Percentiles rank a stretch among this genome's conserved stretches.
Evolutionary conservation across 1,284 basidiomycete genomes (phyloP).

Genomic region (Trametes versicolor): DNA sequence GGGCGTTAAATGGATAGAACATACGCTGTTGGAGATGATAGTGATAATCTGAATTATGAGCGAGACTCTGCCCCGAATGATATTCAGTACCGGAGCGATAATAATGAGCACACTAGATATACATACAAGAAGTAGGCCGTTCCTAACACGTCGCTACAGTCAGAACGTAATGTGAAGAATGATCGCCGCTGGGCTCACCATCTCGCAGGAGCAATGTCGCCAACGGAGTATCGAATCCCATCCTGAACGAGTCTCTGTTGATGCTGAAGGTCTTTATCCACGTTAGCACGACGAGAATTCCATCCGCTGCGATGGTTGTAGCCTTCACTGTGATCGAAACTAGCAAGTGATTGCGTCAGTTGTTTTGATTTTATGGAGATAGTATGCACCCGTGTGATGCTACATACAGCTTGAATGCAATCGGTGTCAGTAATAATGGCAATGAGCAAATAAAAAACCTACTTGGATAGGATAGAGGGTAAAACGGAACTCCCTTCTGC

Average conservation of each 20-base stretch:
- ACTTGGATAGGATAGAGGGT: background rate
- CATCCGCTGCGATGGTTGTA: slow-evolving; percentile 21
- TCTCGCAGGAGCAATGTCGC: slow-evolving; percentile 24
- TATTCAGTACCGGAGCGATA: background rate
- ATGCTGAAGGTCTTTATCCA: slow-evolving; percentile 26
- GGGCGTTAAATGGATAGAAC: background rate
- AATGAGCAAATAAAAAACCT: background rate
- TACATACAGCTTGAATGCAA: background rate
- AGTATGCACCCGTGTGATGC: background rate
- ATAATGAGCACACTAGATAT: background rate
- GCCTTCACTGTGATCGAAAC: slow-evolving; percentile 16
- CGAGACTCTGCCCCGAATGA: background rate
- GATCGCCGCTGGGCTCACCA: slow-evolving; percentile 8
- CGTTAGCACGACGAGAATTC: slow-evolving; percentile 21
- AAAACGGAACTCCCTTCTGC: background rate
- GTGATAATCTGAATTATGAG: slow-evolving; percentile 19
- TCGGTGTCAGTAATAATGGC: background rate
- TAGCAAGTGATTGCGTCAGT: background rate
- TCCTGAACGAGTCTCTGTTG: slow-evolving; percentile 4
- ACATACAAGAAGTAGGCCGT: slow-evolving; percentile 28
- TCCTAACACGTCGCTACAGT: background rate
- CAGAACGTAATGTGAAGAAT: too few relatives aligned
- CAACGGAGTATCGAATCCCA: slow-evolving; percentile 16
- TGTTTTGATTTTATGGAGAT: too few relatives aligned
- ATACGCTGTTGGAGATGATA: slow-evolving; percentile 18